Evolutionary conservation across 805 yeast genomes (phyloP), one percentile per base, ranked within the genome.

Genomic region (Candida quercuum): DNA sequence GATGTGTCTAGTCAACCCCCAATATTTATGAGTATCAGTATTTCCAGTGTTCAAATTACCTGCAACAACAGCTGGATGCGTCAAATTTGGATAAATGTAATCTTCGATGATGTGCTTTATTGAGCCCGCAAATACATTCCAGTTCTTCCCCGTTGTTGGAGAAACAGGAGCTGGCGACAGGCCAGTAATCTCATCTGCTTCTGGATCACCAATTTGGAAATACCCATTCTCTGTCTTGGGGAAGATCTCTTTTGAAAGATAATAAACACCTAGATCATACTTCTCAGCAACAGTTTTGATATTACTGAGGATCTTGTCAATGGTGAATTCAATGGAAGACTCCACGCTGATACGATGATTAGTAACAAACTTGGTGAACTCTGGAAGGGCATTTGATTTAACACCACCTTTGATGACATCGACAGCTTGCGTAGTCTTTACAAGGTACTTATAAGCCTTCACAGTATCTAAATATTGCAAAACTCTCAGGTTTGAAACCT

Each of bases 371-470:
- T 66, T 60, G 17, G 64, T 48, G 11, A 80, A 59, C 47, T 81
- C 86, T 3, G 89, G 88, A 28, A 81, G 60, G 0, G 86, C 84
- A 47, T 81, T 81, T 32, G 74, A 66, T 58, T 81, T 81, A 41
- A 74, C 68, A 16, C 88, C 88, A 13, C 86, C 87, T 9, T 56
- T 47, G 39, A 81, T 64, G 11, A 78, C 66, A 51, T 80, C 85
- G 25, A 71, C 64, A 0, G 88, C 83, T 57, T 26, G 29, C 5
- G 29, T 26, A 14, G 29, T 26, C 11, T 26, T 26, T 8, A 26
- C 29, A 6, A 26, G 15, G 17, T 26, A 26, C 11, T 15, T 26
- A 11, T 26, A 26, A 5, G 29, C 81, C 32, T 74, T 57, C 18
- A 46, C 49, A 33, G 49, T 37, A 14, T 69, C 62, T 22, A 67